These are phyloP conservation scores for Ophiostoma sp. DNA, from an alignment of 2,329 filamentous ascomycete genomes.

Conservation along the genomic window DNA sequence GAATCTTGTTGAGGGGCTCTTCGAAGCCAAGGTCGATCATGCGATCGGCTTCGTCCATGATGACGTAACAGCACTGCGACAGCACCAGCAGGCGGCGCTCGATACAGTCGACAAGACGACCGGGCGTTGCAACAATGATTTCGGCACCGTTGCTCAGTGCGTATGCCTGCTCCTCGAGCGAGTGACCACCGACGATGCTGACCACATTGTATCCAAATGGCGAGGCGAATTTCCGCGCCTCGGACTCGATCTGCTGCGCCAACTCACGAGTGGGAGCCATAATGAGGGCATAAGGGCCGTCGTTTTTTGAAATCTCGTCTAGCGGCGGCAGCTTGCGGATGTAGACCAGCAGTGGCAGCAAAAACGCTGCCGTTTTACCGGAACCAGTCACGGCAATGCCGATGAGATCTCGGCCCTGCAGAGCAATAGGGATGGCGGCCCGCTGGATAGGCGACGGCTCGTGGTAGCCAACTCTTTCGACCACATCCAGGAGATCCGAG, in stretches of 20 bases:
- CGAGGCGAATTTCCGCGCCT: slow-evolving; percentile 85
- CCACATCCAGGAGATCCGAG: slow-evolving; percentile 68
- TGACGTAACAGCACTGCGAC: slow-evolving; percentile 94
- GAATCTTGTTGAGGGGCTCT: slow-evolving; percentile 94
- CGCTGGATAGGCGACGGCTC: slow-evolving; percentile 90
- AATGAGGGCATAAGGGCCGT: slow-evolving; percentile 95
- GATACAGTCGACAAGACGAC: slow-evolving; percentile 94
- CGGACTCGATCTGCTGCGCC: slow-evolving; percentile 93
- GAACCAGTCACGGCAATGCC: slow-evolving; percentile 97
- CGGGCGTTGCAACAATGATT: slow-evolving; percentile 97
- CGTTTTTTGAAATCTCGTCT: slow-evolving; percentile 79
- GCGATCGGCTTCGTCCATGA: slow-evolving; percentile 98
- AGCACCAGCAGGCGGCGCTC: slow-evolving; percentile 87
- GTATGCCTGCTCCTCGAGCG: slow-evolving; percentile 87
- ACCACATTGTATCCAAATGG: slow-evolving; percentile 92
- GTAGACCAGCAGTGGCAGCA: slow-evolving; percentile 87
- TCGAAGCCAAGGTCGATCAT: slow-evolving; percentile 99
- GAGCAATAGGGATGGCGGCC: slow-evolving; percentile 89
- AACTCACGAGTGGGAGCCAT: slow-evolving; percentile 93
- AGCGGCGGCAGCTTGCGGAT: slow-evolving; percentile 85
- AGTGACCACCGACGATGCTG: slow-evolving; percentile 96
- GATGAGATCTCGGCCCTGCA: slow-evolving; percentile 91
- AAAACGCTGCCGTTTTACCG: slow-evolving; percentile 93
- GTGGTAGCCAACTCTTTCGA: slow-evolving; percentile 79
- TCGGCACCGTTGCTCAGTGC: slow-evolving; percentile 87